Percentiles rank a stretch among this genome's conserved stretches.
Evolutionary conservation across 1,284 basidiomycete genomes (phyloP).

Genomic region (Sanghuangporus weigelae): DNA sequence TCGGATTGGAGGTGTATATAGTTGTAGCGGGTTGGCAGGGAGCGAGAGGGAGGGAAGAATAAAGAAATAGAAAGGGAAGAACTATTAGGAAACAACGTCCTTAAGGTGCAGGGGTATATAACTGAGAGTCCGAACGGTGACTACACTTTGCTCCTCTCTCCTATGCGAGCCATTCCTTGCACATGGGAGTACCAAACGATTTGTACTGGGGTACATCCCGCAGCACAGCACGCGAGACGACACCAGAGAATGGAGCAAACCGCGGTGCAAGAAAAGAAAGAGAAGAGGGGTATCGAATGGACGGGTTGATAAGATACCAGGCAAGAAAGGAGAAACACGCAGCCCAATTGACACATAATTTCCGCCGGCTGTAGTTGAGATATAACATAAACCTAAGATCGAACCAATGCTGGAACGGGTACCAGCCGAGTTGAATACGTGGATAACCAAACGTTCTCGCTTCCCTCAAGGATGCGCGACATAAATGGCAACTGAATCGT

Average conservation of each 20-base stretch:
- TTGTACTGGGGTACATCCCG: not conserved
- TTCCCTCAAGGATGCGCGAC: not conserved
- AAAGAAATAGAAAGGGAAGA: not conserved
- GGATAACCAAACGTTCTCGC: not conserved
- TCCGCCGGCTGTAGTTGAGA: not conserved
- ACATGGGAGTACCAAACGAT: not conserved
- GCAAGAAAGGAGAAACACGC: not conserved
- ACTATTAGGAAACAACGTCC: not conserved
- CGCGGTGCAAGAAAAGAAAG: not conserved
- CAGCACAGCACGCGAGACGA: not conserved
- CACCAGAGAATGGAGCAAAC: not conserved
- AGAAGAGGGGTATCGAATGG: not conserved
- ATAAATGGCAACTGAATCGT: not conserved
- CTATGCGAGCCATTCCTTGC: not conserved
- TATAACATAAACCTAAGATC: slow-evolving; percentile 4
- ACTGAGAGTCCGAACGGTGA: not conserved
- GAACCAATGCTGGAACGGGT: not conserved
- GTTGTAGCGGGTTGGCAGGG: no score
- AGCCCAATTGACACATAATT: not conserved
- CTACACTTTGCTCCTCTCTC: not conserved
- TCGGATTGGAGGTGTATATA: no score
- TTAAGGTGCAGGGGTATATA: slow-evolving; percentile 5
- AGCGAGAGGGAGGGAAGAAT: not conserved
- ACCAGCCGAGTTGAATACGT: not conserved
- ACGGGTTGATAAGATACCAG: not conserved